Percentiles rank a stretch among this genome's conserved stretches.
phyloP scores from a whole-genome alignment of 306 rosid genomes.

The Cicer cuneatum region DNA sequence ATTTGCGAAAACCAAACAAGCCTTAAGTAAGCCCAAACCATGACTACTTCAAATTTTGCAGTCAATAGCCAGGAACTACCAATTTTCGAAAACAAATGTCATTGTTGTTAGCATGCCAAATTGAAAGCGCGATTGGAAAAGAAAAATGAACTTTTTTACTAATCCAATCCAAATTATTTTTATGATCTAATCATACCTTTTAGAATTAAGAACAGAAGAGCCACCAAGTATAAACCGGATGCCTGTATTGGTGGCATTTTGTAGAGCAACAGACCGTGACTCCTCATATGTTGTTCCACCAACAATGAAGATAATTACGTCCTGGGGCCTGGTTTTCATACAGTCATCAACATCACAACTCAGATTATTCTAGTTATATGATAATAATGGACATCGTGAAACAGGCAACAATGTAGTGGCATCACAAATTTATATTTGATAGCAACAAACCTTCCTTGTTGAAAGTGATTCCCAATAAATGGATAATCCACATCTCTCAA shows the following conservation, averaged over 20 bases:
- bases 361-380: slow-evolving; percentile 35
- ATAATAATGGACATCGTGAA: slow-evolving; percentile 5
- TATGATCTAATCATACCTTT: slow-evolving; percentile 61
- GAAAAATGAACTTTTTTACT: slow-evolving; percentile 27
- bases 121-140: slow-evolving; percentile 23
- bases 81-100: slow-evolving; percentile 5
- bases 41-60: slow-evolving; percentile 36
- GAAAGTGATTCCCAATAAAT: slow-evolving; percentile 84
- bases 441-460: slow-evolving; percentile 90
- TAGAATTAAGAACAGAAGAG: slow-evolving; percentile 85
- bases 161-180: slow-evolving; percentile 37
- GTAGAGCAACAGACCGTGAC: slow-evolving; percentile 82
- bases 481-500: slow-evolving; percentile 95
- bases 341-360: slow-evolving; percentile 42
- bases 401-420: slow-evolving; percentile 19
- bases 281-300: slow-evolving; percentile 99
- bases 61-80: slow-evolving; percentile 28
- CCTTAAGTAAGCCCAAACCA: slow-evolving; percentile 35
- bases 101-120: slow-evolving; percentile 30
- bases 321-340: slow-evolving; percentile 78
- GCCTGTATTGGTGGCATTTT: slow-evolving; percentile 78
- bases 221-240: slow-evolving; percentile 91
- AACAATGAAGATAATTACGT: slow-evolving; percentile 85
- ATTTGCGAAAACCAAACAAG: not conserved
- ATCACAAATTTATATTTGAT: slow-evolving; percentile 26